Evolutionary conservation across 768 basidiomycete genomes (phyloP), one percentile per base, ranked within the genome.

Genomic region (Ephemerocybe angulata): DNA sequence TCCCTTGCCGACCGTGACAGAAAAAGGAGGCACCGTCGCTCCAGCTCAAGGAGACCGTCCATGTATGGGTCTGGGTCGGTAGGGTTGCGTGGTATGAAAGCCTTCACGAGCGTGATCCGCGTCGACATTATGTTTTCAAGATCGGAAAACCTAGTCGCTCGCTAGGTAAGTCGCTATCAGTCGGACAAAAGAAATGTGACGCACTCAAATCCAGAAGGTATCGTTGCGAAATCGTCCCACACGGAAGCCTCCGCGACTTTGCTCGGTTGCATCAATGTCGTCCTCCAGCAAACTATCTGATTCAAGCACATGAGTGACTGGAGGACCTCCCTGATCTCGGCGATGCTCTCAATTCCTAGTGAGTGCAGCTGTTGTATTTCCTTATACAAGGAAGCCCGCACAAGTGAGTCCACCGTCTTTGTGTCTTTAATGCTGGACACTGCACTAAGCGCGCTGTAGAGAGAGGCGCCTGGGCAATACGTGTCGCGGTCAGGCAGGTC

Each of bases 81-180:
- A n/a, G n/a, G n/a, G n/a, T n/a, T n/a, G n/a, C n/a, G n/a, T n/a
- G n/a, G n/a, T n/a, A n/a, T n/a, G n/a, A n/a, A n/a, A n/a, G 92
- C 88, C 11, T 83, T 86, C 15, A 97, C 69, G n/a, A 97, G 78
- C 2, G 91, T 89, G 6, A 88, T 76, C 3, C 92, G 85, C 2
- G 89, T 92, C 2, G 92, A 86, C 67, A 93, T 78, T 44, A 97
- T 78, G 33, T 76, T 80, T 63, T 98, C 93, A 12, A 89, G 72
- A 60, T 85, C 81, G 3, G 73, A 62, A 68, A 96, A 97, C 29
- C 93, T 94, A 48, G 55, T 28, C 51, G 29, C 59, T 13, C 57
- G 24, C 57, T 51, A 22, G 4, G 28, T 51, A 15, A 48, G 30
- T 22, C 4, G 46, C 33, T 15, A 27, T 50, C 24, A 40, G 5